phyloP scores from a whole-genome alignment of 1,139 yeast species.

The Schwanniomyces etchellsii region DNA sequence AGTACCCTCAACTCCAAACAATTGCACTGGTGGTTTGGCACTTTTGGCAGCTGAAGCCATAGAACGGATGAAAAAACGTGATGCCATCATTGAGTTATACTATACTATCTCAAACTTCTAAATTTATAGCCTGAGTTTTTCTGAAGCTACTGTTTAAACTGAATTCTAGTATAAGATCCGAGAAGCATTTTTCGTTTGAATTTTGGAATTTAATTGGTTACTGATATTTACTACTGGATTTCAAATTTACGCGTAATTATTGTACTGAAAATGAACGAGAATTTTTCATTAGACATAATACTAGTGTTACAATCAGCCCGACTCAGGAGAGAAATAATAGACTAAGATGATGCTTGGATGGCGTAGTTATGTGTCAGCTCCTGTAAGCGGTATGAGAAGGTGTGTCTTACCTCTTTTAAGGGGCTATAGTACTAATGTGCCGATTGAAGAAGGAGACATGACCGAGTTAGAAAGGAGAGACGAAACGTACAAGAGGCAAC shows the following conservation, averaged over 20 bases:
- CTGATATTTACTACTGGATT: slow-evolving; percentile 5
- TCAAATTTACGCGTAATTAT: slow-evolving; percentile 2
- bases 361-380: neutral
- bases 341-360: slow-evolving; percentile 5
- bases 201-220: slow-evolving; percentile 4
- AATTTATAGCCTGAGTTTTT: neutral
- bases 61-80: slow-evolving; percentile 67
- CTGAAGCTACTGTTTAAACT: no score
- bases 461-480: slow-evolving; percentile 82
- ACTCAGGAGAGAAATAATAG: no score
- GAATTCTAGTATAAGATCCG: neutral
- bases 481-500: slow-evolving; percentile 62
- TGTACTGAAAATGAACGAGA: slow-evolving; percentile 4
- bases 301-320: neutral
- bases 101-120: slow-evolving; percentile 2
- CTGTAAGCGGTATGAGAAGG: slow-evolving; percentile 3
- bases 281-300: slow-evolving; percentile 2
- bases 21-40: slow-evolving; percentile 85
- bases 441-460: slow-evolving; percentile 13
- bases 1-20: slow-evolving; percentile 94
- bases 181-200: neutral
- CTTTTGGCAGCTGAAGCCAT: slow-evolving; percentile 61
- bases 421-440: slow-evolving; percentile 5
- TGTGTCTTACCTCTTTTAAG: slow-evolving; percentile 3
- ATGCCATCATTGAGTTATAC: slow-evolving; percentile 37